Conservation (phyloP, 2,329 filamentous ascomycete genomes). For the Cordyceps cateniannulata region DNA sequence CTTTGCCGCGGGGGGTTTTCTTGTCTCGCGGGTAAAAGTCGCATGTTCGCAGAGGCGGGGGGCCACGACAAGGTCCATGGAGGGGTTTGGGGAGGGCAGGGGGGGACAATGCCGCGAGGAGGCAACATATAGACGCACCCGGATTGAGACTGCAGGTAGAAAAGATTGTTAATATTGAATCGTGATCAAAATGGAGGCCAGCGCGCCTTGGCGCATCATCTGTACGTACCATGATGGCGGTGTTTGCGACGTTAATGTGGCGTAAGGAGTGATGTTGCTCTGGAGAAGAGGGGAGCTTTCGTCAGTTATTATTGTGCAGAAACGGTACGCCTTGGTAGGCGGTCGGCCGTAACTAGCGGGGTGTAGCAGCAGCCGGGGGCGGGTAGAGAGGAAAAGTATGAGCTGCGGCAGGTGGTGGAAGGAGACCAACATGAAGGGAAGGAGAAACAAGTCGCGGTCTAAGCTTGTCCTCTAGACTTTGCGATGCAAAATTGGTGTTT, state of each 20-base stretch:
- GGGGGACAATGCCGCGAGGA: constrained; percentile 13
- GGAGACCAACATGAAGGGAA: background rate
- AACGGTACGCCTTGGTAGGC: background rate
- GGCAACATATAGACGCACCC: constrained; percentile 45
- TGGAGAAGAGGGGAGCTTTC: constrained; percentile 11
- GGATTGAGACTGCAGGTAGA: constrained; percentile 54
- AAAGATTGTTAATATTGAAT: background rate
- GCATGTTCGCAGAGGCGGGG: constrained; percentile 8
- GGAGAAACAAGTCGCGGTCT: background rate
- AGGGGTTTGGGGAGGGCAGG: constrained; percentile 10
- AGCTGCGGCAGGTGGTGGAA: no score
- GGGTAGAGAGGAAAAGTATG: background rate
- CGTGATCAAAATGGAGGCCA: background rate
- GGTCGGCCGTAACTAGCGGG: constrained; percentile 5
- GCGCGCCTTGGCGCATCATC: constrained; percentile 1
- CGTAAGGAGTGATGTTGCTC: constrained; percentile 1
- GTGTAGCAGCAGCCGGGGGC: background rate
- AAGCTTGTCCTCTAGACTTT: background rate
- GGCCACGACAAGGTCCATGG: constrained; percentile 1
- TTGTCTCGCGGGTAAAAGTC: background rate
- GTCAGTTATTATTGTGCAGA: constrained; percentile 12
- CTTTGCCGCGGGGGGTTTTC: background rate
- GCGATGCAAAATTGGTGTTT: background rate
- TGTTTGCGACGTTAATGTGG: constrained; percentile 1
- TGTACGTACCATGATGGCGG: constrained; percentile 10